Evolutionary conservation across 2,329 filamentous ascomycete species (phyloP), one percentile per base, ranked within the genome.

Genomic region (Knoxdaviesia capensis): DNA sequence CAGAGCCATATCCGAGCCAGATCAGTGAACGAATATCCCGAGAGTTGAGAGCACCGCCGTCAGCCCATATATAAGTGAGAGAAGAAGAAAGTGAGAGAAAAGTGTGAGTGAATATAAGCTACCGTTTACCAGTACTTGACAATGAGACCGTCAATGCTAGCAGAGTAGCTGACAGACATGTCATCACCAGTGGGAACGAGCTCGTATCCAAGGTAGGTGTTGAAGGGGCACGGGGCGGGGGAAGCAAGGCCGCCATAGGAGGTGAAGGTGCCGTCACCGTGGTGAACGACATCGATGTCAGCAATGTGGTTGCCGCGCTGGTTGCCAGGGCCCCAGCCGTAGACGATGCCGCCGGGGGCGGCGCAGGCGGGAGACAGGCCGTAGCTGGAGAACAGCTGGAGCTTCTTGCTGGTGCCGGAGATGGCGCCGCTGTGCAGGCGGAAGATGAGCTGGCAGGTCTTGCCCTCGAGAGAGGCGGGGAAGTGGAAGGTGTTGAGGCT

Each of bases 401-500:
- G 43, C 44, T 51, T 20, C 20, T 20, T 3, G 20, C 20, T 51
- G 44, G 48, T 54, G 34, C 51, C 52, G 20, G 40, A 42, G 9
- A 45, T 44, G 7, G 43, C 45, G 6, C 47, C 47, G 38, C 41
- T 41, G 43, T 48, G 42, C 30, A 54, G 50, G 40, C 41, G 48
- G 47, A 56, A 56, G 40, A 45, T 42, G 36, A 56, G 48, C 31
- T 48, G 48, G 48, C 54, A 56, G 40, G 50, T 45, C 40, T 46
- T 49, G 38, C 50, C 52, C 7, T 43, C 35, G 1, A 47, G 42
- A 5, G 37, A 46, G 31, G 42, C 37, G 40, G 50, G 50, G 41
- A 55, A 54, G n/a, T 46, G 49, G 36, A 55, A 55, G 39, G 51
- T 54, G 30, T 54, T 32, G 35, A 56, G 53, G 38, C 53, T 48